These are phyloP conservation scores for Pseudogymnoascus sp. DNA, from an alignment of 2,329 filamentous ascomycete genomes.

Conservation along the genomic window DNA sequence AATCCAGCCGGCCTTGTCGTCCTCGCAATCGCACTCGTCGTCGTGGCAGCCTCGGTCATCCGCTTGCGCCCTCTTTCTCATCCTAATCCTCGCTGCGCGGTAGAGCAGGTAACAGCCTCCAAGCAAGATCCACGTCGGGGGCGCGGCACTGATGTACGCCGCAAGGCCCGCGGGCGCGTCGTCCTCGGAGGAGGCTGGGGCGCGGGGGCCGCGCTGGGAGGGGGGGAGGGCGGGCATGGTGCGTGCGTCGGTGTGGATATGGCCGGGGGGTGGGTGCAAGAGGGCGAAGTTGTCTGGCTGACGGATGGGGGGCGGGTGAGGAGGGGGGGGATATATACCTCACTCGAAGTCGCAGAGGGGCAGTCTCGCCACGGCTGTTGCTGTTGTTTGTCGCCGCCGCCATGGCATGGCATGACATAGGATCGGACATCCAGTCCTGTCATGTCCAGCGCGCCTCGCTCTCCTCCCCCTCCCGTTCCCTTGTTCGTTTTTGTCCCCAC, in stretches of 20 bases:
- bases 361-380: neutral
- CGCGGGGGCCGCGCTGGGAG: neutral
- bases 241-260: too few species aligned
- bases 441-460: neutral
- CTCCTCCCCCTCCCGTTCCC: neutral
- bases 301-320: too few species aligned
- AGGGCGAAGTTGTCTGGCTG: too few species aligned
- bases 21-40: neutral
- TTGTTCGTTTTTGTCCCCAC: neutral
- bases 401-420: neutral
- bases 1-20: neutral
- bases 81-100: neutral
- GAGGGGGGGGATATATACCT: neutral
- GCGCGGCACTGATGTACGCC: neutral
- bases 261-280: too few species aligned
- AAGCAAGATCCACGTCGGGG: neutral
- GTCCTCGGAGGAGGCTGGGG: neutral
- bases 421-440: neutral
- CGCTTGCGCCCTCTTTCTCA: neutral
- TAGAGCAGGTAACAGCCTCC: neutral
- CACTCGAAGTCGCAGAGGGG: neutral
- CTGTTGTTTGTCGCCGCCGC: neutral
- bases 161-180: neutral
- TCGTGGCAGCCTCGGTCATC: neutral
- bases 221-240: too few species aligned